Evolutionary conservation across 2,329 filamentous ascomycete species (phyloP), one percentile per base, ranked within the genome.

Genomic region (Colletotrichum aenigma): DNA sequence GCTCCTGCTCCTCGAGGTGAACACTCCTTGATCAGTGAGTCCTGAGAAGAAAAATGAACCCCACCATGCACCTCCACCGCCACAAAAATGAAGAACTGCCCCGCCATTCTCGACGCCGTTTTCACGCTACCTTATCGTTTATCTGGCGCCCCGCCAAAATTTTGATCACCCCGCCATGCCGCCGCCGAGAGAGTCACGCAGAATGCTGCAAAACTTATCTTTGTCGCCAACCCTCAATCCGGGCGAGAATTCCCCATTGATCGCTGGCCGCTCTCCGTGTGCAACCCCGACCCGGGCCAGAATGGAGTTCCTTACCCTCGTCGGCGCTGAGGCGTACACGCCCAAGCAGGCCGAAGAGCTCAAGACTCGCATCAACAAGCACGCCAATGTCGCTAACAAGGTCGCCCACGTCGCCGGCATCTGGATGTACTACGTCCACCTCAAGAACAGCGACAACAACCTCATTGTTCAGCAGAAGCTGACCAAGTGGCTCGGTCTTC

Each of bases 401-500:
- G 87, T 91, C 76, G 84, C 85, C 75, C 83, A 83, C 69, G 85
- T 93, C 77, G 82, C 85, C 21, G 90, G 90, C 71, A 86, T 87
- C 71, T 92, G 91, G 89, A 83, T 91, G 73, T 94, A 95, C 87
- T 95, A 94, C 81, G 88, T 94, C 74, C 89, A 93, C 81, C 87
- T 93, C 77, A 87, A 88, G 76, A 86, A 86, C 58, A 83, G 85
- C 65, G 85, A 89, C 74, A 81, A 83, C 36, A 78, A 81, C 34
- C 82, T 85, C 75, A 61, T 75, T 36, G 84, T 91, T 84, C 79
- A 86, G 84, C 81, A 89, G 84, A 80, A 86, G 83, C 79, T 86
- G 78, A 13, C 81, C 83, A 64, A 75, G 74, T 77, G 78, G 78
- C 67, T 78, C 30, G 84, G 88, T 71, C 81, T 84, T 66, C 84